These are phyloP conservation scores for Geotrichum europaeum DNA, from an alignment of 1,139 yeast species.

Conservation along the genomic window DNA sequence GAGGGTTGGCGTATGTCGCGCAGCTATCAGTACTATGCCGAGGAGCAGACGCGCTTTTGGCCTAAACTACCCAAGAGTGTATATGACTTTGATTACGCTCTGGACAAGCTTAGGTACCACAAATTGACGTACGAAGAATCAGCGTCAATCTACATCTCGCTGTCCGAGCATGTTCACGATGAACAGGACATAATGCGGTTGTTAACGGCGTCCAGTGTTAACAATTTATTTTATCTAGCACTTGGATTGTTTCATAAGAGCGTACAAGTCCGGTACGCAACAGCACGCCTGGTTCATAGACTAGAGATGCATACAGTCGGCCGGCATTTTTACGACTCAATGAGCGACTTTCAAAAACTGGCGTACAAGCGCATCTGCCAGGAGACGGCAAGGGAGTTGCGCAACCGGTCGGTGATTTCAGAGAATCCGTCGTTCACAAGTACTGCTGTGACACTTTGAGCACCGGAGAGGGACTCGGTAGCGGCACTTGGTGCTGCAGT, in stretches of 20 bases:
- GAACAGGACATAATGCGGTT: conserved; percentile 33
- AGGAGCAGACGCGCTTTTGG: conserved; percentile 25
- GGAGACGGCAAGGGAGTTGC: conserved; percentile 5
- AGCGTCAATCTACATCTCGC: conserved; percentile 26
- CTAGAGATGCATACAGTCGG: conserved; percentile 34
- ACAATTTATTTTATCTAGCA: conserved; percentile 31
- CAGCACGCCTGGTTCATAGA: conserved; percentile 29
- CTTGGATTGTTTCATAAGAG: conserved; percentile 36
- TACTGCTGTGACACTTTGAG: not conserved
- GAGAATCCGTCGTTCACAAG: not conserved
- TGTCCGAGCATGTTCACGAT: conserved; percentile 29
- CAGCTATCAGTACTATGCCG: conserved; percentile 27
- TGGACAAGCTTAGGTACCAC: conserved; percentile 30
- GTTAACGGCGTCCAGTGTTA: conserved; percentile 26
- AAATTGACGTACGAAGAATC: conserved; percentile 30
- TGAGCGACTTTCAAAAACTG: conserved; percentile 29
- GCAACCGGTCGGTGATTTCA: not conserved
- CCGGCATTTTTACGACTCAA: conserved; percentile 26
- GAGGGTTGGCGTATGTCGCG: conserved; percentile 35
- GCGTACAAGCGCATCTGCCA: conserved; percentile 28
- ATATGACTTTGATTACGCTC: conserved; percentile 32
- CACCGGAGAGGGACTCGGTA: too few relatives aligned
- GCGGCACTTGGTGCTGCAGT: not conserved
- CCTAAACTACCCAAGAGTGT: conserved; percentile 27
- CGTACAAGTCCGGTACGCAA: conserved; percentile 28